Evolutionary conservation across 2,329 filamentous ascomycete species (phyloP).

Genomic region (Fonsecaea multimorphosa): DNA sequence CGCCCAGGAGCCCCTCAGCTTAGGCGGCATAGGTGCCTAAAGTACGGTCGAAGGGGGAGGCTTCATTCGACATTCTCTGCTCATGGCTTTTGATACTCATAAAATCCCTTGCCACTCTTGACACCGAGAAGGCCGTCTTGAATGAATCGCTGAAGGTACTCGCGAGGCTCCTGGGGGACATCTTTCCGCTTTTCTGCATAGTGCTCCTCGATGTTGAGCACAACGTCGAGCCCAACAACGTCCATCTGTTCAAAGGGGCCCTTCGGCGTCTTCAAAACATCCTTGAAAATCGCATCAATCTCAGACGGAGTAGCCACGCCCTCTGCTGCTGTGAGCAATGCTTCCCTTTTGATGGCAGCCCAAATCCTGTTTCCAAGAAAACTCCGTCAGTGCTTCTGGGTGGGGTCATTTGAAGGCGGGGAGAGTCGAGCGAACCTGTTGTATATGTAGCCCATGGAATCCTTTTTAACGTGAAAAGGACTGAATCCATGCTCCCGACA

Average conservation of each 20-base stretch:
- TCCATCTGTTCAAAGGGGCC: constrained; percentile 52
- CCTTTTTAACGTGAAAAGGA: constrained; percentile 47
- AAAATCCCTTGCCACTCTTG: constrained; percentile 46
- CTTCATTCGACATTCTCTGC: neutral
- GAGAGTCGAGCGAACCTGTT: constrained; percentile 43
- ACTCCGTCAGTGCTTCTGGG: constrained; percentile 3
- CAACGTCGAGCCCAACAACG: constrained; percentile 49
- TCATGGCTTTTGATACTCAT: constrained; percentile 40
- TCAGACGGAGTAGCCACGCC: constrained; percentile 47
- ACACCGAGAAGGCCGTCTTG: constrained; percentile 44
- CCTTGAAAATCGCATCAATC: constrained; percentile 48
- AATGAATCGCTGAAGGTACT: constrained; percentile 45
- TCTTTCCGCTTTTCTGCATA: constrained; percentile 45
- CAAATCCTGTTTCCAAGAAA: constrained; percentile 43
- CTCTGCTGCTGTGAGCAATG: constrained; percentile 45
- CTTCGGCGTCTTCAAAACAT: constrained; percentile 45
- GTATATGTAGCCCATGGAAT: constrained; percentile 50
- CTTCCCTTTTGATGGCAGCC: constrained; percentile 53
- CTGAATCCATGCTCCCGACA: constrained; percentile 45
- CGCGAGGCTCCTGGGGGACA: constrained; percentile 43
- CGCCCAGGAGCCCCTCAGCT: neutral
- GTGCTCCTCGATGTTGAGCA: constrained; percentile 50
- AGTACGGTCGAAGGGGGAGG: neutral
- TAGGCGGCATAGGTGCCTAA: neutral
- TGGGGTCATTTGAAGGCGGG: neutral